A percentile compares a stretch with the other conserved stretches of the same genome.
Conservation (phyloP, 805 yeast species). For the Schwanniomyces occidentalis region DNA sequence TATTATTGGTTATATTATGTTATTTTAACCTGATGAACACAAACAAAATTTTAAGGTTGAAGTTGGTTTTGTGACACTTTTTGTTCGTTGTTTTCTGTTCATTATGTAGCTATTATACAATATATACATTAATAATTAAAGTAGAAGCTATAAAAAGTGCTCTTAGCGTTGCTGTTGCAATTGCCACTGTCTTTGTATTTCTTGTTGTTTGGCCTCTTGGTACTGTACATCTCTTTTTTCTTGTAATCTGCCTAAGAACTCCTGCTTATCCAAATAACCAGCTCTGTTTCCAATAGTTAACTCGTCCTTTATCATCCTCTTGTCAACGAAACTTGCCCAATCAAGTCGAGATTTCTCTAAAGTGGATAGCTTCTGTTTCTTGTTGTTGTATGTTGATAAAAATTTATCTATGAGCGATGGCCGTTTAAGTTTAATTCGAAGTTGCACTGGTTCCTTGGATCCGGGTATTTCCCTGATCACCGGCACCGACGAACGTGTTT, state of each 20-base stretch:
- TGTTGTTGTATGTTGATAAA: conserved; percentile 58
- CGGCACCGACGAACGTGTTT: conserved; percentile 29
- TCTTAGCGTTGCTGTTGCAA: conserved; percentile 7
- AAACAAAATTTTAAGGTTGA: too few species aligned
- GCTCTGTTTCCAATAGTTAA: conserved; percentile 77
- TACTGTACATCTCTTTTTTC: conserved; percentile 52
- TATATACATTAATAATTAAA: background rate
- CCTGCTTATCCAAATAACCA: conserved; percentile 90
- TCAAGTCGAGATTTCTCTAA: conserved; percentile 90
- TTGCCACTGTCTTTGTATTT: conserved; percentile 18
- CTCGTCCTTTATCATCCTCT: conserved; percentile 81
- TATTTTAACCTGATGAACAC: too few species aligned
- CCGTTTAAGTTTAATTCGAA: conserved; percentile 64
- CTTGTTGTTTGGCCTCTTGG: conserved; percentile 43
- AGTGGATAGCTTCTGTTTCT: conserved; percentile 77
- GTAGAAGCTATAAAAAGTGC: background rate
- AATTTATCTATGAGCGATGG: conserved; percentile 78
- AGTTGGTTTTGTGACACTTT: background rate
- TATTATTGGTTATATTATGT: too few species aligned
- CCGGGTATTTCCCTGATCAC: conserved; percentile 35
- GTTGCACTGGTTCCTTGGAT: conserved; percentile 32
- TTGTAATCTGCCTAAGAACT: conserved; percentile 78
- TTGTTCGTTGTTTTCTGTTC: background rate
- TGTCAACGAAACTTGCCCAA: conserved; percentile 93
- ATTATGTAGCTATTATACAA: background rate